Evolutionary conservation across 768 basidiomycete species (phyloP), one percentile per base, ranked within the genome.

Genomic region (Phanerochaete sordida): DNA sequence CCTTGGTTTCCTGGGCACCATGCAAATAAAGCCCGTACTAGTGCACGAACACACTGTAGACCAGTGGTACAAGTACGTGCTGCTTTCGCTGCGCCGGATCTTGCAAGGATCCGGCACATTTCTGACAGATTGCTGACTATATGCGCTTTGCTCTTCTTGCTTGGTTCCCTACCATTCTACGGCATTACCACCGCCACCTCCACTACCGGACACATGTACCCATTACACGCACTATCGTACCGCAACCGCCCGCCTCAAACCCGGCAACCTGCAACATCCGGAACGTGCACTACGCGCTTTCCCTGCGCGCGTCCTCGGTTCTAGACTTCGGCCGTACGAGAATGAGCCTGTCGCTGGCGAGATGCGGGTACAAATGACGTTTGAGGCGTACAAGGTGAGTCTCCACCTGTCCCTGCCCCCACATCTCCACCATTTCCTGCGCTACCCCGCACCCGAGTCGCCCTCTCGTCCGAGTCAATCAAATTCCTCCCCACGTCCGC

Each of bases 1-100:
- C 64, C 93, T 93, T 68, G 86, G 85, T 58, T 98, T 98, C 78
- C 78, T 98, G 50, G 97, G 97, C 19, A 86, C 88, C 7, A 79
- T 95, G 45, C 93, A 98, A 70, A 88, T 98, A 69, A 94, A 92
- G 73, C 96, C 95, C 4, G 78, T 89, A 13, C 82, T 97, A 49
- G 76, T 90, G n/a, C 93, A 98, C 73, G 94, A 95, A 67, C 92
- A 93, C 71, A 91, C 92, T 13, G 87, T 98, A 57, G 96, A 99
- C 76, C 90, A 94, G 70, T 99, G 96, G 96, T 93, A 90, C 84
- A 90, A 91, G 91, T 95, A 70, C 71, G 93, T 84, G 27, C 45
- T 35, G 56, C 57, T 48, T 48, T 54, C 31, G 27, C 63, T 56
- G 62, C 46, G 53, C 53, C 53, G 53, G 53, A 54, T 54, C 53